A percentile compares a stretch with the other conserved stretches of the same genome.
These are phyloP conservation scores for Moniliophthora roreri DNA, from an alignment of 1,284 basidiomycete species.

Conservation along the genomic window DNA sequence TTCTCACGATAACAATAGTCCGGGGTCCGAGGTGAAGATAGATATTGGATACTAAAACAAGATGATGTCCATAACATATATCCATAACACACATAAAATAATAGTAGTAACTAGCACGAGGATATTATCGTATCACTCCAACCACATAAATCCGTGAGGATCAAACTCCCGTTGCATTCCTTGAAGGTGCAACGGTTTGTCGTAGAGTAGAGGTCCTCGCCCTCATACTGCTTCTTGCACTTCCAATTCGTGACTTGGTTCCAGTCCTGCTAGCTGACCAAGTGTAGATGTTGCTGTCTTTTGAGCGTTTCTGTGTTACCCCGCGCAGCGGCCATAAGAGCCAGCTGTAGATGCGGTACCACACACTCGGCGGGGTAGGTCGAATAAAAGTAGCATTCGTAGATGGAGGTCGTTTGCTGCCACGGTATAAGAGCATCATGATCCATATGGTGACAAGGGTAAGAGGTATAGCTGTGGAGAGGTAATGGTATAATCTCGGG, in stretches of 20 bases:
- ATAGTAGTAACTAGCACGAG: no score
- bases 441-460: conserved; percentile 49
- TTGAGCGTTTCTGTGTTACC: not conserved
- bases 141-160: not conserved
- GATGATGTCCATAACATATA: no score
- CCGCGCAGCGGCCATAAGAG: not conserved
- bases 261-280: not conserved
- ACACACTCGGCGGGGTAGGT: not conserved
- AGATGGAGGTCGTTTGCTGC: not conserved
- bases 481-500: conserved; percentile 39
- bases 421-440: conserved; percentile 24
- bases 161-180: not conserved
- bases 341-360: not conserved
- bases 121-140: no score
- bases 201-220: not conserved
- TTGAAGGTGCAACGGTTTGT: not conserved
- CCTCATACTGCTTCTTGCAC: conserved; percentile 11
- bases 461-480: conserved; percentile 39
- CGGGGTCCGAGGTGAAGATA: no score
- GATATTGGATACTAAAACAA: no score
- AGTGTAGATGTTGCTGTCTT: not conserved
- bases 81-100: no score
- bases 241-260: conserved; percentile 5
- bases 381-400: not conserved
- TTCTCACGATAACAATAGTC: no score